Base-by-base conservation (phyloP, 2,329 filamentous ascomycete genomes). In the Botryotinia convoluta region DNA sequence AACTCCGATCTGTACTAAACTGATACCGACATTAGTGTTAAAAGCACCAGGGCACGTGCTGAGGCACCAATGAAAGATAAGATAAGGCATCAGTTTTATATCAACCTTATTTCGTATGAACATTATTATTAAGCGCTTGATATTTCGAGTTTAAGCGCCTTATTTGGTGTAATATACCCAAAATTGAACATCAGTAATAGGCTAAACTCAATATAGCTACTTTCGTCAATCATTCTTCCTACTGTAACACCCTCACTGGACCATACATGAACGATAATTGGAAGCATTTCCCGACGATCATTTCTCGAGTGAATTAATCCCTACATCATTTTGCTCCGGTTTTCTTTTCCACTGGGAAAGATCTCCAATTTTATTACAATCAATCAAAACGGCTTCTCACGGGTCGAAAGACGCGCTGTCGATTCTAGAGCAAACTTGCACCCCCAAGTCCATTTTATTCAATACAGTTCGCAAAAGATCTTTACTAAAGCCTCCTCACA, bases 381-480 rank as follows among this genome's bases (percentile, higher is more conserved):
- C 67, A 70, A 48, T 71, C 76, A 81, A 72, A 54, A 81, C 79
- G 79, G 79, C 79, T 79, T 80, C 79, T 69, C 74, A 78, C 76
- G 77, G 70, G 79, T 79, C 78, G 63, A 80, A 76, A 74, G 77
- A 79, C 74, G 78, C 76, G 76, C 75, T 77, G 60, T 73, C 72
- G 65, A 78, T 80, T 65, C 75, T 83, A 63, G 78, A 75, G 69
- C 77, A 79, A 67, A 82, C 82, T 73, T 78, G 77, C 73, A 84
- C 84, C 16, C 81, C 82, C 32, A 81, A 81, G 64, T 81, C 80
- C 71, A 75, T 85, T 64, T 80, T 86, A 18, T 86, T 85, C 74
- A 81, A 84, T 75, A 83, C 82, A n/a, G 80, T 81, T 35, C 78
- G 77, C 57, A 78, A 76, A 71, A 82, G 81, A 62, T 79, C 79